These are phyloP conservation scores for Paragyromitra xinjiangensis DNA, from an alignment of 495 filamentous ascomycete species.

Conservation along the genomic window DNA sequence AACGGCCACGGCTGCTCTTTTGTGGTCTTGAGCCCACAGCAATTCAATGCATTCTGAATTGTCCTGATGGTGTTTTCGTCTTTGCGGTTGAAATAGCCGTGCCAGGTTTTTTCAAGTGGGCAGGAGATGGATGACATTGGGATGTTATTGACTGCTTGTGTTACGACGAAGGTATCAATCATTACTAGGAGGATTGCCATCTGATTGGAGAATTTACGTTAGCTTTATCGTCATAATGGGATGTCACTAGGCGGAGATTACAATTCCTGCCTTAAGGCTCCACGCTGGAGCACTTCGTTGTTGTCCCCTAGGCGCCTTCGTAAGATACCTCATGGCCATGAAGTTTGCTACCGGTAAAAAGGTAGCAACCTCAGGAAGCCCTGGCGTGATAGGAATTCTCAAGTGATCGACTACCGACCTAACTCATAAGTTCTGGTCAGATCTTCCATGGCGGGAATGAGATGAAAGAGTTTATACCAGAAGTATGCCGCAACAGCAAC, in stretches of 20 bases:
- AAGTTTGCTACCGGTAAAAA: conserved; percentile 35
- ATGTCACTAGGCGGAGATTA: neutral
- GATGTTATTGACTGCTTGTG: conserved; percentile 40
- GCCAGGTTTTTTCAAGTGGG: conserved; percentile 38
- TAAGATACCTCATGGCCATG: conserved; percentile 20
- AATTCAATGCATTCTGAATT: conserved; percentile 35
- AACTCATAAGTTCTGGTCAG: conserved; percentile 3
- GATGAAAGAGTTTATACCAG: conserved; percentile 14
- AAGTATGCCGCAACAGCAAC: conserved; percentile 41
- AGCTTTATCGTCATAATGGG: neutral
- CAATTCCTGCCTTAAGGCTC: conserved; percentile 35
- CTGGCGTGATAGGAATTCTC: conserved; percentile 29
- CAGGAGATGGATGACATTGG: conserved; percentile 29
- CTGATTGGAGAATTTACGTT: neutral
- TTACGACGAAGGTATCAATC: conserved; percentile 37
- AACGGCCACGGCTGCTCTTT: conserved; percentile 42
- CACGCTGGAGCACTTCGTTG: conserved; percentile 7
- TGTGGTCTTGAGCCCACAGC: conserved; percentile 38
- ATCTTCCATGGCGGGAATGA: neutral
- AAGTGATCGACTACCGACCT: conserved; percentile 37
- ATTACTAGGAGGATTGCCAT: conserved; percentile 31
- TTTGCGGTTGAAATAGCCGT: conserved; percentile 16
- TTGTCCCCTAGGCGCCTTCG: neutral
- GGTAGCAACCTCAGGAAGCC: conserved; percentile 31
- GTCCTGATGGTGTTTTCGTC: conserved; percentile 24